These are phyloP conservation scores for Dothidotthia symphoricarpi DNA, from an alignment of 2,329 filamentous ascomycete species.

Conservation along the genomic window DNA sequence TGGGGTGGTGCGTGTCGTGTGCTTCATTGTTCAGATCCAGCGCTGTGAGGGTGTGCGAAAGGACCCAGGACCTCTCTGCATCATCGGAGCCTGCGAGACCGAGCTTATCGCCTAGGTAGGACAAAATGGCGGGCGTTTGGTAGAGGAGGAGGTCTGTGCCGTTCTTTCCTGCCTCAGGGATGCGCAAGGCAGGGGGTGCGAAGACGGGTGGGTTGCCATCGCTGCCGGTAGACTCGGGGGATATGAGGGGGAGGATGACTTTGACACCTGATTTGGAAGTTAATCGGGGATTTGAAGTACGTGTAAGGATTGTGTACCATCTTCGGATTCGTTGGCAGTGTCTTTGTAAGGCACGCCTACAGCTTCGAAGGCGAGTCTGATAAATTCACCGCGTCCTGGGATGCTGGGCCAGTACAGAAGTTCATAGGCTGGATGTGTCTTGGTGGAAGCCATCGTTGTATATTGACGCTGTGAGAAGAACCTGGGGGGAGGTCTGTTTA, in stretches of 20 bases:
- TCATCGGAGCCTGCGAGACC: slow-evolving; percentile 55
- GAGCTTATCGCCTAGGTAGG: slow-evolving; percentile 64
- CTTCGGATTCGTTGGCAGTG: slow-evolving; percentile 50
- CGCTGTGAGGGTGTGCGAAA: slow-evolving; percentile 65
- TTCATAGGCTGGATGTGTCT: slow-evolving; percentile 53
- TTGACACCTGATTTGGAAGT: slow-evolving; percentile 46
- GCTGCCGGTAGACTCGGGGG: slow-evolving; percentile 46
- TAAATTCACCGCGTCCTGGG: slow-evolving; percentile 71
- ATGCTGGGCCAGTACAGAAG: slow-evolving; percentile 70
- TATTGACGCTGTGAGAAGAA: slow-evolving; percentile 1
- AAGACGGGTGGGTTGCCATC: slow-evolving; percentile 62
- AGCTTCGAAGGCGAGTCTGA: slow-evolving; percentile 72
- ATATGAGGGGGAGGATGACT: slow-evolving; percentile 51
- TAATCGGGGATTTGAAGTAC: background rate
- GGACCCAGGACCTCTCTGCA: slow-evolving; percentile 56
- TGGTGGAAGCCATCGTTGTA: slow-evolving; percentile 23
- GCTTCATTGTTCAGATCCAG: slow-evolving; percentile 70
- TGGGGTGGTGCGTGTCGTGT: slow-evolving; percentile 75
- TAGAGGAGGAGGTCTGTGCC: slow-evolving; percentile 59
- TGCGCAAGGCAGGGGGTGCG: slow-evolving; percentile 64
- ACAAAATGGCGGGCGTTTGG: slow-evolving; percentile 71
- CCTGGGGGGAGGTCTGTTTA: background rate
- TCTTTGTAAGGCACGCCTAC: slow-evolving; percentile 65
- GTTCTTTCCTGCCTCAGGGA: slow-evolving; percentile 51
- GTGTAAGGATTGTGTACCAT: slow-evolving; percentile 39